phyloP scores from a whole-genome alignment of 257 asterid species.

The Solanum bukasovii region DNA sequence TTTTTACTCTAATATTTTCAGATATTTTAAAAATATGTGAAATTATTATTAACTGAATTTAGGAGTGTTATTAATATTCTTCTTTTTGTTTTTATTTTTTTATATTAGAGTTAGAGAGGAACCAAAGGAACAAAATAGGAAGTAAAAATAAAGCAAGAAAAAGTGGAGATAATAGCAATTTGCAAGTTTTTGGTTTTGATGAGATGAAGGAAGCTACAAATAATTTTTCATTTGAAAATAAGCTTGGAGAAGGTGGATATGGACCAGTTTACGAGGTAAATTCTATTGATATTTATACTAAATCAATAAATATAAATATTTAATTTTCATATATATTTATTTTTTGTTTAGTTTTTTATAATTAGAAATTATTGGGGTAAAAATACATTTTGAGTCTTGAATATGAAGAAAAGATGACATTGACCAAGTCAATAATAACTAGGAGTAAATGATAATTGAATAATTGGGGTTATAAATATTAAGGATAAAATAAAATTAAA shows the following conservation, averaged over 20 bases:
- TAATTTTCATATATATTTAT: background rate
- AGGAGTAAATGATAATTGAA: too few relatives aligned
- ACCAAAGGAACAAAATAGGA: background rate
- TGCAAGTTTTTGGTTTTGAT: background rate
- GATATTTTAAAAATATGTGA: too few relatives aligned
- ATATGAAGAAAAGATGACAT: background rate
- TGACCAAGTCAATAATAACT: too few relatives aligned
- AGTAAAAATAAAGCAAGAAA: background rate
- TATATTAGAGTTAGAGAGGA: background rate
- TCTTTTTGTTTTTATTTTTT: too few relatives aligned
- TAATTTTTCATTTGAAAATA: constrained; percentile 6
- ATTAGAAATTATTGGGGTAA: too few relatives aligned
- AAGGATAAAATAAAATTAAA: too few relatives aligned
- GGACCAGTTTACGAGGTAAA: constrained; percentile 13
- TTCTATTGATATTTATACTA: background rate
- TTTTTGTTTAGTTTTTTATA: background rate
- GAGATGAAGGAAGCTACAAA: constrained; percentile 6
- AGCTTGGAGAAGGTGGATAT: constrained; percentile 18
- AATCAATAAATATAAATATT: background rate
- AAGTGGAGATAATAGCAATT: background rate
- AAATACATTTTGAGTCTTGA: background rate
- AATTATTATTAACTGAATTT: too few relatives aligned
- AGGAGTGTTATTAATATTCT: too few relatives aligned
- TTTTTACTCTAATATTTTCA: too few relatives aligned
- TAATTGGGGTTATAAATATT: too few relatives aligned